These are phyloP conservation scores for Akanthomyces uredinophilus DNA, from an alignment of 2,329 filamentous ascomycete genomes.

Conservation along the genomic window DNA sequence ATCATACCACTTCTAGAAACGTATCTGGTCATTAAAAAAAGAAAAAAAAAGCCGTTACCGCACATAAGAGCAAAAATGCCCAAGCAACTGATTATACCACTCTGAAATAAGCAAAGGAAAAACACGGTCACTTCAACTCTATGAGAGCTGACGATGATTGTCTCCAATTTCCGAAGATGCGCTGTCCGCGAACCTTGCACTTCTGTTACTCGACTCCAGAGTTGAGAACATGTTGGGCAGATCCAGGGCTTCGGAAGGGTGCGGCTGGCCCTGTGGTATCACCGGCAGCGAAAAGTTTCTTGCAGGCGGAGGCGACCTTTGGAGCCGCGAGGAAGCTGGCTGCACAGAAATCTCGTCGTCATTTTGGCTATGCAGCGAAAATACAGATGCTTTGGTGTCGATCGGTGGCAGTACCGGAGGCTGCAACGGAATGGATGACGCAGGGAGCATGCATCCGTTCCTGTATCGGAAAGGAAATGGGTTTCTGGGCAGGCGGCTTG, in stretches of 20 bases:
- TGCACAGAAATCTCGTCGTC: not conserved
- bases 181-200: not conserved
- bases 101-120: not conserved
- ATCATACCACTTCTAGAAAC: not conserved
- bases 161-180: not conserved
- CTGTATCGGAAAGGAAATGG: constrained; percentile 9
- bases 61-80: not conserved
- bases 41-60: not conserved
- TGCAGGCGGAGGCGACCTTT: not conserved
- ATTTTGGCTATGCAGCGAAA: not conserved
- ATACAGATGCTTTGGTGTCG: not conserved
- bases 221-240: not conserved
- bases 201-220: not conserved
- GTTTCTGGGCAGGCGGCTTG: not conserved
- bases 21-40: too few relatives aligned
- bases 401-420: not conserved
- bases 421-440: not conserved
- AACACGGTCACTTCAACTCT: not conserved
- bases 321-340: not conserved
- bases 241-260: not conserved
- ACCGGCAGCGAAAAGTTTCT: not conserved
- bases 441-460: not conserved
- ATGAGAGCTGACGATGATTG: not conserved
- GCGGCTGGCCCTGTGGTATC: not conserved
- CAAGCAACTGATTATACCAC: not conserved